Percentiles rank a stretch among this genome's conserved stretches.
phyloP scores from a whole-genome alignment of 1,284 basidiomycete species.

The Heliocybe sulcata region DNA sequence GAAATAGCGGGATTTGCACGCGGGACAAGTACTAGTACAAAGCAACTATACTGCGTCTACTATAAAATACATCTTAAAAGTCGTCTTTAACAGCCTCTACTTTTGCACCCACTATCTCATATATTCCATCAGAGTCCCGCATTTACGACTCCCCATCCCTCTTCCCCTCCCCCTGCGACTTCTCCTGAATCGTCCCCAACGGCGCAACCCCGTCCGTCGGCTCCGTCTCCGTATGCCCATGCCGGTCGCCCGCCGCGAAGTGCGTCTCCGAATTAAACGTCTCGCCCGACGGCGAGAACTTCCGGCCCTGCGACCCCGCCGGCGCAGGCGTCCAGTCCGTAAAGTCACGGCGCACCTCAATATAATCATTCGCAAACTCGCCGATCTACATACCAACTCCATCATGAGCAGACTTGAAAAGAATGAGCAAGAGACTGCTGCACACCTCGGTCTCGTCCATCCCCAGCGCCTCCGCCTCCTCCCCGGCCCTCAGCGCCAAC shows the following conservation, averaged over 20 bases:
- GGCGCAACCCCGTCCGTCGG: constrained; percentile 4
- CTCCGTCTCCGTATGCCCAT: constrained; percentile 30
- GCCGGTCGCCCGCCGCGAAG: constrained; percentile 39
- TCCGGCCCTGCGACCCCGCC: constrained; percentile 4
- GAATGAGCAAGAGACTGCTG: too few relatives aligned
- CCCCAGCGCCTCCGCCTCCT: constrained; percentile 78
- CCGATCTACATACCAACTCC: too few relatives aligned
- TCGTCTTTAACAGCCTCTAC: too few relatives aligned
- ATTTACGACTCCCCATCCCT: too few relatives aligned
- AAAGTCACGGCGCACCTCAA: constrained; percentile 68
- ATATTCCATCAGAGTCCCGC: too few relatives aligned
- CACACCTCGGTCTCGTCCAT: constrained; percentile 84
- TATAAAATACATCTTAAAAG: too few relatives aligned
- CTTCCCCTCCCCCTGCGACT: neutral
- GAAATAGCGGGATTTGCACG: too few relatives aligned
- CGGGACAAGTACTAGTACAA: too few relatives aligned
- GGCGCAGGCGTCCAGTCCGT: constrained; percentile 42
- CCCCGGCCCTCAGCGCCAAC: constrained; percentile 64
- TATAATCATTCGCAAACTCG: constrained; percentile 73
- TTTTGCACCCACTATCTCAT: too few relatives aligned
- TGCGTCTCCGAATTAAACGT: constrained; percentile 11
- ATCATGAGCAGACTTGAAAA: too few relatives aligned
- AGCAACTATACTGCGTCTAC: too few relatives aligned
- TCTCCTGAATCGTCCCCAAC: neutral
- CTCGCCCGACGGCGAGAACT: constrained; percentile 2